phyloP scores from a whole-genome alignment of 1,284 basidiomycete genomes.

The Fomitopsis schrenkii region DNA sequence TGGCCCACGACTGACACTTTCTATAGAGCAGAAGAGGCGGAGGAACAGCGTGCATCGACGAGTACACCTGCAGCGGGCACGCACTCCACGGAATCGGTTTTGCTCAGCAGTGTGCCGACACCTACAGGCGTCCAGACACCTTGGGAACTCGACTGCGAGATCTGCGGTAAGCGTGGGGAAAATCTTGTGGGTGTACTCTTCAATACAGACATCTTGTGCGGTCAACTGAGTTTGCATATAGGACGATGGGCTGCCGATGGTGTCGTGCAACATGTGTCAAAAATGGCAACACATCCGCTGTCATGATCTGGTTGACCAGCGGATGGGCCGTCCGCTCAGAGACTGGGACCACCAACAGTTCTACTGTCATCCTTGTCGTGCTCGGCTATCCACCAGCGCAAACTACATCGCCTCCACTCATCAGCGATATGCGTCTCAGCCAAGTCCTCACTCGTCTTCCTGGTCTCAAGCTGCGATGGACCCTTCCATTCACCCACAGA shows the following conservation, averaged over 20 bases:
- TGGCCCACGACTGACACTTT: neutral
- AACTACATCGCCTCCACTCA: conserved; percentile 7
- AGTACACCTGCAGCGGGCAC: conserved; percentile 20
- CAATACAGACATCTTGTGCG: conserved; percentile 3
- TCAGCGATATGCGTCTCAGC: conserved; percentile 10
- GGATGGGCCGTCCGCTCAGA: conserved; percentile 53
- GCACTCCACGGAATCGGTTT: conserved; percentile 16
- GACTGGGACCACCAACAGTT: conserved; percentile 73
- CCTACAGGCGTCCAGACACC: conserved; percentile 43
- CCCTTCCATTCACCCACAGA: conserved; percentile 10
- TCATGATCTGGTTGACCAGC: conserved; percentile 61
- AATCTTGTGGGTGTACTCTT: conserved; percentile 51
- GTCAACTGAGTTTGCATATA: conserved; percentile 23
- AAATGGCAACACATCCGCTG: conserved; percentile 85
- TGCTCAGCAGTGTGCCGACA: conserved; percentile 27
- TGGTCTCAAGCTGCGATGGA: conserved; percentile 9
- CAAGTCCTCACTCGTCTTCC: conserved; percentile 11
- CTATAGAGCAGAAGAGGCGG: conserved; percentile 10
- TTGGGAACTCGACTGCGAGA: conserved; percentile 84
- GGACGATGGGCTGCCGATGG: conserved; percentile 74
- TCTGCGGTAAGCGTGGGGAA: conserved; percentile 66
- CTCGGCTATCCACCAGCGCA: conserved; percentile 5
- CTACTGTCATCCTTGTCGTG: conserved; percentile 46
- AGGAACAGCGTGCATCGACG: conserved; percentile 14
- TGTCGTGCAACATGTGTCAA: conserved; percentile 75